Base-by-base conservation (phyloP, 805 yeast species). In the Candida dendrica region DNA sequence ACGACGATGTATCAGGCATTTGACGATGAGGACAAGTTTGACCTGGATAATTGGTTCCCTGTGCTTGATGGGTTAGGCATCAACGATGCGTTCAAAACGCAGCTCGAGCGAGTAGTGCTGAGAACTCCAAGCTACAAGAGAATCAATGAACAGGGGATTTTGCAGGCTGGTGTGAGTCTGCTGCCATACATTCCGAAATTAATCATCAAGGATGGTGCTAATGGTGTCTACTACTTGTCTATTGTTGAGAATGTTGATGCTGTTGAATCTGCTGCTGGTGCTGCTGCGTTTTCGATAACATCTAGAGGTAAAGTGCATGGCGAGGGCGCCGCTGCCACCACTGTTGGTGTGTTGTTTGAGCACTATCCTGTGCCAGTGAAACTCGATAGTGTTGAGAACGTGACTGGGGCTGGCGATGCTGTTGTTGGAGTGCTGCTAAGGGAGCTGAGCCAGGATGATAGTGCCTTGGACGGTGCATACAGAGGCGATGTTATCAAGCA, bases 321-420 rank as follows among this genome's bases (percentile, higher is more conserved):
- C 3, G 20, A 34, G 9, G 52, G 47, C 40, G n/a, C n/a, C n/a
- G n/a, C n/a, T n/a, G n/a, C n/a, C n/a, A n/a, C n/a, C n/a, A 53
- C 50, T 14, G 44, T 71, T 39, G 88, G 88, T 4, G 68, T 83
- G 4, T 64, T 78, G 7, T 64, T 86, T 17, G 85, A 84, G 51
- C 81, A 84, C 55, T 82, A 72, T 56, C 71, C 75, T 1, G 61
- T 72, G 3, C 59, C 64, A 1, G 49, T 56, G 6, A 42, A 47
- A 3, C 67, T 74, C 0, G 55, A 65, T 3, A 54, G 59, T 0
- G 69, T 83, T 11, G 62, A 61, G 24, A 85, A 81, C 49, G 95
- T 84, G 27, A 86, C 91, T 9, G 96, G 96, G 2, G 95, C 95
- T 1, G 96, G 96, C 10, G 96, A 88, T 59, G 72, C 93, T 0